phyloP scores from a whole-genome alignment of 257 asterid genomes.

The Orobanche coerulescens region DNA sequence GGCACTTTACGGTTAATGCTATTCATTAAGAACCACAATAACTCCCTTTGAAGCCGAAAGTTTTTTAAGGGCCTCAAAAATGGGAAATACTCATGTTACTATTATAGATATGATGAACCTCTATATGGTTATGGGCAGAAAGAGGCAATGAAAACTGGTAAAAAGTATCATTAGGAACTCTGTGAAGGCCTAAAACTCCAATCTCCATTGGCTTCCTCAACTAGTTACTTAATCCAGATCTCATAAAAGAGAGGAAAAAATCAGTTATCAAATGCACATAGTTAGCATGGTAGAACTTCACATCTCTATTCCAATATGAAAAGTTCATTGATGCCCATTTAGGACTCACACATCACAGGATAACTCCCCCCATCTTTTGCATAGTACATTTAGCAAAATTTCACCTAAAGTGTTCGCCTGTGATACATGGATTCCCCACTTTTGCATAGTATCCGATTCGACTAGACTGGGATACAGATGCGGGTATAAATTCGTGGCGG shows the following conservation, averaged over 20 bases:
- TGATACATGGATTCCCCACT: too few species aligned
- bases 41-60: too few species aligned
- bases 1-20: not conserved
- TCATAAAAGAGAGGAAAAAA: not conserved
- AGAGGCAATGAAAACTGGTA: too few species aligned
- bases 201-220: constrained; percentile 10
- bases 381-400: too few species aligned
- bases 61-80: too few species aligned
- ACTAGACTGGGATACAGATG: too few species aligned
- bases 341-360: not conserved
- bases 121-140: too few species aligned
- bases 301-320: not conserved
- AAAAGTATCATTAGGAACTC: not conserved
- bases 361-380: not conserved
- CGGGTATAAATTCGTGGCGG: too few species aligned
- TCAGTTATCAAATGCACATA: not conserved
- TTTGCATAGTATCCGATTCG: too few species aligned
- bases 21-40: too few species aligned
- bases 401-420: too few species aligned
- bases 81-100: too few species aligned
- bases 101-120: not conserved
- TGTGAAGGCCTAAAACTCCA: not conserved
- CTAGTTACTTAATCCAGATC: not conserved
- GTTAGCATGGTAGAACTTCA: not conserved
- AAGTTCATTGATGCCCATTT: not conserved